Conservation (phyloP, 305 asterid species). For the Ilex paraguariensis region DNA sequence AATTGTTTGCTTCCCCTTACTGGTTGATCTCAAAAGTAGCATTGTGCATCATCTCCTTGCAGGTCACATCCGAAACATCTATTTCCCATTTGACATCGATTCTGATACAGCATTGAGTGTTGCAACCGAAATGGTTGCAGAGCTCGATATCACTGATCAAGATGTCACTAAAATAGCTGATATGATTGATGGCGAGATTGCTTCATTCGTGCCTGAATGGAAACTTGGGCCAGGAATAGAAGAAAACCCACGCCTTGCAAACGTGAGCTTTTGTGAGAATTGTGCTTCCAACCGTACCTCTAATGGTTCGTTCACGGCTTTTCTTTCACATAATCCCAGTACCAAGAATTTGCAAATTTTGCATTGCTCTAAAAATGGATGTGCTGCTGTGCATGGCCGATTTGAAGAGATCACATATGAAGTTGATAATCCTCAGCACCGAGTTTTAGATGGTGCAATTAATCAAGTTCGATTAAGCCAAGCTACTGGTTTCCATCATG, state of each 20-base stretch:
- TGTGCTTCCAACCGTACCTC: constrained; percentile 47
- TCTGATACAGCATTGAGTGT: constrained; percentile 68
- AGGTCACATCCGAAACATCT: constrained; percentile 70
- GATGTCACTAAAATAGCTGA: constrained; percentile 64
- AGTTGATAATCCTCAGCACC: constrained; percentile 36
- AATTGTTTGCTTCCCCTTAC: constrained; percentile 2
- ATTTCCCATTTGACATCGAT: constrained; percentile 66
- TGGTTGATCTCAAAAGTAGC: constrained; percentile 15
- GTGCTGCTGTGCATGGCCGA: constrained; percentile 83
- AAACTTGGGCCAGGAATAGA: constrained; percentile 37
- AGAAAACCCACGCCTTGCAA: constrained; percentile 31
- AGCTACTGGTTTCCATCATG: constrained; percentile 25
- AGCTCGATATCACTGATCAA: constrained; percentile 68
- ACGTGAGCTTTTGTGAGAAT: constrained; percentile 33
- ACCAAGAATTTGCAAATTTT: constrained; percentile 30
- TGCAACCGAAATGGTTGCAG: constrained; percentile 82
- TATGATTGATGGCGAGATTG: constrained; percentile 77
- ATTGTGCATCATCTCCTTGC: constrained; percentile 17
- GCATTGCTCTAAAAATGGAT: constrained; percentile 51
- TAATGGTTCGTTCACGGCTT: constrained; percentile 30
- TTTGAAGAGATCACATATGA: constrained; percentile 74
- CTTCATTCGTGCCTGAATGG: constrained; percentile 72
- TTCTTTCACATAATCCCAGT: constrained; percentile 26
- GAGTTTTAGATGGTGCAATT: constrained; percentile 20
- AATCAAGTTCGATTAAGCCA: constrained; percentile 27